These are phyloP conservation scores for Porogramme epimiltina DNA, from an alignment of 1,284 basidiomycete genomes.

Conservation along the genomic window DNA sequence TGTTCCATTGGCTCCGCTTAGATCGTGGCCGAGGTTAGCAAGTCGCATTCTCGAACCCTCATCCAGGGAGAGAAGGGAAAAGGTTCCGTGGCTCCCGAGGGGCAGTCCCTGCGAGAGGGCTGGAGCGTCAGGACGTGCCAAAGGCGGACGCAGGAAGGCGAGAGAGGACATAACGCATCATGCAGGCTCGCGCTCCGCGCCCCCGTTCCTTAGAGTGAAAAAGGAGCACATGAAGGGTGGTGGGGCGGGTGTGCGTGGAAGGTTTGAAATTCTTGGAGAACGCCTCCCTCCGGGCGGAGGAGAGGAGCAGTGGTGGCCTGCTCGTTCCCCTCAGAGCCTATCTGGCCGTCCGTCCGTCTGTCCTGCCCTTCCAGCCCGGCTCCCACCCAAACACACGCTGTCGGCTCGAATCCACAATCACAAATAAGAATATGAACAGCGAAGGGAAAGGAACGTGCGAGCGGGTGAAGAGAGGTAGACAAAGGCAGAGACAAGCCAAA, in stretches of 20 bases:
- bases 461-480: background rate
- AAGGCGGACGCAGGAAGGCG: background rate
- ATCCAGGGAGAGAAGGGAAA: too few relatives aligned
- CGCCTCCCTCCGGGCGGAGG: too few relatives aligned
- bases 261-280: too few relatives aligned
- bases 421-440: background rate
- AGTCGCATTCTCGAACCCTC: background rate
- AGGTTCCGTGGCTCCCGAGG: background rate
- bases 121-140: slow-evolving; percentile 3
- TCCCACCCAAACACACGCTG: too few relatives aligned
- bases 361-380: too few relatives aligned
- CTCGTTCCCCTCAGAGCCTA: too few relatives aligned
- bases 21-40: slow-evolving; percentile 10
- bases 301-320: too few relatives aligned
- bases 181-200: too few relatives aligned
- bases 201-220: background rate
- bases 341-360: too few relatives aligned
- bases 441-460: background rate
- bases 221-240: background rate
- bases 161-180: too few relatives aligned
- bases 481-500: background rate
- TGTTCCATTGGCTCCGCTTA: slow-evolving; percentile 62
- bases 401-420: too few relatives aligned
- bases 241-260: background rate
- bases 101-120: slow-evolving; percentile 7